These are phyloP conservation scores for Teratosphaeria epicoccoides DNA, from an alignment of 2,329 filamentous ascomycete species.

Conservation along the genomic window DNA sequence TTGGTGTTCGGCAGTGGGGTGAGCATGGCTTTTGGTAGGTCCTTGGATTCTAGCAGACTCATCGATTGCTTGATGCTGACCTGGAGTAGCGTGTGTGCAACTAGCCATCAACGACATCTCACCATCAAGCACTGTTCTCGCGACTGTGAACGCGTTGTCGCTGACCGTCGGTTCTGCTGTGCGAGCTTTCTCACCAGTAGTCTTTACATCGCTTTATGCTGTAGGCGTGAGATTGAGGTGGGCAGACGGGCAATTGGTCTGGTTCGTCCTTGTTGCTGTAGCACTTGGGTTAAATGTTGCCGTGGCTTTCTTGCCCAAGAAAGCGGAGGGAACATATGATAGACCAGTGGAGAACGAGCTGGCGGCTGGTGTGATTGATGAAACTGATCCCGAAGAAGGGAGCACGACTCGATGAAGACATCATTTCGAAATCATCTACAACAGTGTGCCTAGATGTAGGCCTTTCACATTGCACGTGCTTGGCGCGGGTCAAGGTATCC, in stretches of 20 bases:
- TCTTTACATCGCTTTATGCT: slow-evolving; percentile 59
- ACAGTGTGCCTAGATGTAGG: too few species aligned
- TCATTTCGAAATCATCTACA: too few species aligned
- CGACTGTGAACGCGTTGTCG: slow-evolving; percentile 59
- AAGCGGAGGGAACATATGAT: slow-evolving; percentile 7
- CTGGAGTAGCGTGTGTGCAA: slow-evolving; percentile 48
- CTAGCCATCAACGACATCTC: slow-evolving; percentile 65
- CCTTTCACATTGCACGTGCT: too few species aligned
- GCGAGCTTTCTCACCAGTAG: slow-evolving; percentile 54
- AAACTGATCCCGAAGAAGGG: not conserved
- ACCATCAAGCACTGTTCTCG: slow-evolving; percentile 53
- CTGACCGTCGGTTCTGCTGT: slow-evolving; percentile 52
- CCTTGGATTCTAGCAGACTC: not conserved
- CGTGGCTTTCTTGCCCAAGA: slow-evolving; percentile 25
- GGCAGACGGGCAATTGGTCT: slow-evolving; percentile 54
- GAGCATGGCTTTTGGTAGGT: slow-evolving; percentile 54
- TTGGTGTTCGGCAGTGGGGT: slow-evolving; percentile 52
- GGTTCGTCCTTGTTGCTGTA: slow-evolving; percentile 44
- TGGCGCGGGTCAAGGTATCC: too few species aligned
- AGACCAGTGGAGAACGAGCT: not conserved
- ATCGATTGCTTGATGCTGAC: not conserved
- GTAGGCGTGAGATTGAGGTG: slow-evolving; percentile 52
- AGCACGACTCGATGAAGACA: too few species aligned
- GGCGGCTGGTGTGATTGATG: not conserved
- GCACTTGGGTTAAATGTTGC: slow-evolving; percentile 26